These are phyloP conservation scores for Verticillium alfalfae DNA, from an alignment of 2,329 filamentous ascomycete genomes.

Conservation along the genomic window DNA sequence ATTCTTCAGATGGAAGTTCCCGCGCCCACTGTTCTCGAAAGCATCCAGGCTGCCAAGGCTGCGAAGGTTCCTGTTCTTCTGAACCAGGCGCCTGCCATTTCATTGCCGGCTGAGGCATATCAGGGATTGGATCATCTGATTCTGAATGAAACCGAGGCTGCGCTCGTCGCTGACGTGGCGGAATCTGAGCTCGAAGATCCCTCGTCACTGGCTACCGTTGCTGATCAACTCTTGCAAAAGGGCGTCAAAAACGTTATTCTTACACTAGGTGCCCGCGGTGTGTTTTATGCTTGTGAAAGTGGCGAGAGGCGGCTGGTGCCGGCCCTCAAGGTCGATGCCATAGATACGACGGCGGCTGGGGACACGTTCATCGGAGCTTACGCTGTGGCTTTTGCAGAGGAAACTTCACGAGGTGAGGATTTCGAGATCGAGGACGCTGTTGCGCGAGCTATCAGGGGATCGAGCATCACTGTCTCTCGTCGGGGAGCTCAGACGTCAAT, in stretches of 20 bases:
- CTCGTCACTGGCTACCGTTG: conserved; percentile 28
- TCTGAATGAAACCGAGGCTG: conserved; percentile 70
- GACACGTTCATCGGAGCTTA: conserved; percentile 72
- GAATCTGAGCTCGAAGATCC: conserved; percentile 25
- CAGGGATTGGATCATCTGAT: conserved; percentile 58
- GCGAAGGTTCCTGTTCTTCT: conserved; percentile 51
- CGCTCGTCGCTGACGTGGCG: conserved; percentile 46
- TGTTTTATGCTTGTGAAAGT: conserved; percentile 40
- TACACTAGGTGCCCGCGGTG: conserved; percentile 60
- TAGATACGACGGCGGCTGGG: conserved; percentile 70
- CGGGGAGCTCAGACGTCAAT: conserved; percentile 51
- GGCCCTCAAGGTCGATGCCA: conserved; percentile 43
- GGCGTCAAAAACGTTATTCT: conserved; percentile 62
- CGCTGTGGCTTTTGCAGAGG: conserved; percentile 34
- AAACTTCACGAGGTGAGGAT: conserved; percentile 25
- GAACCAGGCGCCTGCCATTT: conserved; percentile 64
- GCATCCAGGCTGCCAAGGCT: conserved; percentile 33
- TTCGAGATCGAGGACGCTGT: conserved; percentile 40
- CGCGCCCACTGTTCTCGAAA: conserved; percentile 42
- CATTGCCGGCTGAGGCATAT: conserved; percentile 54
- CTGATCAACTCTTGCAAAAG: conserved; percentile 46
- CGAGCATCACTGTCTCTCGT: conserved; percentile 47
- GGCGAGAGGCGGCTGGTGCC: conserved; percentile 33
- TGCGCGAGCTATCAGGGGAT: conserved; percentile 43
- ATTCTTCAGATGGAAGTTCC: conserved; percentile 59